Percentiles rank a stretch among this genome's conserved stretches.
phyloP scores from a whole-genome alignment of 345 rosid genomes.

The Noccaea caerulescens region DNA sequence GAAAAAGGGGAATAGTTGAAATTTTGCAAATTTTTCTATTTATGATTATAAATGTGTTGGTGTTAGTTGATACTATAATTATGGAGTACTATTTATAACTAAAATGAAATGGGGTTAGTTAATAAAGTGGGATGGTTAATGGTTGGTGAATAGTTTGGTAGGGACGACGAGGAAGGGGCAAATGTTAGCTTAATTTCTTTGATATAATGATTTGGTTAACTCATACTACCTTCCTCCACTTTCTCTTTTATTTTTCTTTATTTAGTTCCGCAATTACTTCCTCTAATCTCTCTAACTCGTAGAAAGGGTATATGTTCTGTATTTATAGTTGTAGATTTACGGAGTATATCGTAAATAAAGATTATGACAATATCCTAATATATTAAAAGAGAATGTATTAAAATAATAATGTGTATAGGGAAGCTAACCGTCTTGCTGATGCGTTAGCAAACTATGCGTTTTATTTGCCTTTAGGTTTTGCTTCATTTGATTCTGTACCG shows the following conservation, averaged over 20 bases:
- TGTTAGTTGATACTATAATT: too few relatives aligned
- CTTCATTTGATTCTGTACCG: too few relatives aligned
- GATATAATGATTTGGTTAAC: slow-evolving; percentile 30
- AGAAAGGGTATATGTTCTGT: background rate
- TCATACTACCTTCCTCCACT: slow-evolving; percentile 19
- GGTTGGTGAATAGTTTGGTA: slow-evolving; percentile 32
- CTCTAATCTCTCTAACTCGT: background rate
- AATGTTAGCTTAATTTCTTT: slow-evolving; percentile 14
- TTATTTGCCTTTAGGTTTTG: too few relatives aligned
- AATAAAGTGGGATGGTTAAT: slow-evolving; percentile 9
- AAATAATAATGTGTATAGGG: too few relatives aligned
- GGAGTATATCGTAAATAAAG: background rate
- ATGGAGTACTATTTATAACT: too few relatives aligned
- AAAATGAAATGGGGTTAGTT: slow-evolving; percentile 15
- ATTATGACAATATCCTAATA: background rate
- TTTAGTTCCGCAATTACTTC: slow-evolving; percentile 7
- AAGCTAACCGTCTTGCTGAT: too few relatives aligned
- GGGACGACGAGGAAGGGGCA: background rate
- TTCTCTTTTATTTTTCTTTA: background rate
- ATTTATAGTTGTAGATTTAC: background rate
- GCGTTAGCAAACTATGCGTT: too few relatives aligned
- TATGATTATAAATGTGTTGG: too few relatives aligned
- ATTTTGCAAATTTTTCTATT: too few relatives aligned
- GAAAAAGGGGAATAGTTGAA: background rate
- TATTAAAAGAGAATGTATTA: too few relatives aligned